These are phyloP conservation scores for Pisolithus albus DNA, from an alignment of 768 basidiomycete species.

Conservation along the genomic window DNA sequence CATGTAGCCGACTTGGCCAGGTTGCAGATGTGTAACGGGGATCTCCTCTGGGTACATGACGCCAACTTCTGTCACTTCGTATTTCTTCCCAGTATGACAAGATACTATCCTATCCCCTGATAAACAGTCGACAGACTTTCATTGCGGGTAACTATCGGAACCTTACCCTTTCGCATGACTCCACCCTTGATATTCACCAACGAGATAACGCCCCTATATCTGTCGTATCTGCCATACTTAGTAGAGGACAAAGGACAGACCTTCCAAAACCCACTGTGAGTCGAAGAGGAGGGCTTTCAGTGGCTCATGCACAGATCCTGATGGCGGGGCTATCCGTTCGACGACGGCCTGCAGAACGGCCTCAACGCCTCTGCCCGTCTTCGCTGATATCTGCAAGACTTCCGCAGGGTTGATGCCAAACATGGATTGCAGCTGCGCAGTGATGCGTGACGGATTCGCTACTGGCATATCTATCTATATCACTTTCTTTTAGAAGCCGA, in stretches of 20 bases:
- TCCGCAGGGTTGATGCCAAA: slow-evolving; percentile 74
- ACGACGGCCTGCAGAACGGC: slow-evolving; percentile 74
- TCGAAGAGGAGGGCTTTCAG: slow-evolving; percentile 90
- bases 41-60: slow-evolving; percentile 87
- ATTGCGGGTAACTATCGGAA: not conserved
- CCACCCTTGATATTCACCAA: slow-evolving; percentile 80
- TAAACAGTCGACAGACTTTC: not conserved
- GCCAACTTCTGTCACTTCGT: slow-evolving; percentile 84
- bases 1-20: slow-evolving; percentile 83
- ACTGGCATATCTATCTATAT: slow-evolving; percentile 86
- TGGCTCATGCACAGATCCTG: slow-evolving; percentile 42
- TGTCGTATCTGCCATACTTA: slow-evolving; percentile 65
- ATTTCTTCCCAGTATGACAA: slow-evolving; percentile 76
- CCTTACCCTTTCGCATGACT: slow-evolving; percentile 67
- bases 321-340: slow-evolving; percentile 78
- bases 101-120: slow-evolving; percentile 88
- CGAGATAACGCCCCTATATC: slow-evolving; percentile 93
- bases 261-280: slow-evolving; percentile 56
- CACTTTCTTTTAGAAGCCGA: not conserved
- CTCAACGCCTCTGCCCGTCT: slow-evolving; percentile 82
- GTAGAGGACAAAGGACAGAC: slow-evolving; percentile 1
- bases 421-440: slow-evolving; percentile 72
- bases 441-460: slow-evolving; percentile 74
- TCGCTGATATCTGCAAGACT: slow-evolving; percentile 82
- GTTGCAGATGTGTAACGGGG: slow-evolving; percentile 56